These are phyloP conservation scores for Sporisorium reilianum DNA, from an alignment of 1,284 basidiomycete species.

Conservation along the genomic window DNA sequence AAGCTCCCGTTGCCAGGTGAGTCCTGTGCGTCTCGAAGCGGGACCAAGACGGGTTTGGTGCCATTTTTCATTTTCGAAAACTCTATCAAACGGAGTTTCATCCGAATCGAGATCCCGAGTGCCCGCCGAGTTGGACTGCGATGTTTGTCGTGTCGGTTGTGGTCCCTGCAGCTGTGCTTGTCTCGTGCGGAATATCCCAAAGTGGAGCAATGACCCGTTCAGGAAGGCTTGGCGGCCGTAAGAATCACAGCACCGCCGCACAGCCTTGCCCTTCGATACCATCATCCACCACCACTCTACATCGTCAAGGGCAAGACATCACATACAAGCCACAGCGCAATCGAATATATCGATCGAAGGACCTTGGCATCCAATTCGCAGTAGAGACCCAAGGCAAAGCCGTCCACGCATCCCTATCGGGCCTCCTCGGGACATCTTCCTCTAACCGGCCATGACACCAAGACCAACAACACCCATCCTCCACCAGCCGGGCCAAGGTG, in stretches of 20 bases:
- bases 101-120: no score
- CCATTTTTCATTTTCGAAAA: not conserved
- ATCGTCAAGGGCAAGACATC: not conserved
- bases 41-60: not conserved
- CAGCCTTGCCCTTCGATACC: not conserved
- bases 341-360: no score
- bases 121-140: no score
- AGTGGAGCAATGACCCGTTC: constrained; percentile 7
- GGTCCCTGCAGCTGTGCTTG: constrained; percentile 1
- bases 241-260: no score
- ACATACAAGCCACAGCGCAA: not conserved
- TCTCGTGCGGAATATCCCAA: constrained; percentile 2
- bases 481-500: constrained; percentile 21
- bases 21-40: not conserved
- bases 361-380: no score
- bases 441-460: constrained; percentile 20
- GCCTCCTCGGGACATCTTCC: no score
- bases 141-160: no score
- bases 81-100: not conserved
- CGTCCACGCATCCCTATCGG: not conserved
- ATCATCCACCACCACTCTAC: not conserved
- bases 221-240: not conserved
- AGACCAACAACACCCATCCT: constrained; percentile 42
- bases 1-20: not conserved
- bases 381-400: constrained; percentile 1